These are phyloP conservation scores for Boletus mariae DNA, from an alignment of 1,284 basidiomycete species.

Conservation along the genomic window DNA sequence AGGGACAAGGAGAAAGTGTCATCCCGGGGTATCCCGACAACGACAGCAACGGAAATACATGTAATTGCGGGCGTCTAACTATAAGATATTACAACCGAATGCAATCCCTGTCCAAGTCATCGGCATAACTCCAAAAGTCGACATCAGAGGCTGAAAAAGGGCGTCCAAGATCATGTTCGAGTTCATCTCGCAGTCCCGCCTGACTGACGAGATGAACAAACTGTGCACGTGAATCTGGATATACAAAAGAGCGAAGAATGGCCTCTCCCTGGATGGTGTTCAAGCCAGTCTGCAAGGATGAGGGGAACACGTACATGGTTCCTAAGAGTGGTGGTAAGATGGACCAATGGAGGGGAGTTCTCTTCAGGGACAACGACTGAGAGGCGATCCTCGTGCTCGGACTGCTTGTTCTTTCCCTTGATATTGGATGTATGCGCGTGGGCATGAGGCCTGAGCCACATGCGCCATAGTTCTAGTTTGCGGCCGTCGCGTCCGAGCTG, in stretches of 20 bases:
- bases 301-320: slow-evolving; percentile 49
- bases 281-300: slow-evolving; percentile 2
- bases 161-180: slow-evolving; percentile 35
- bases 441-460: slow-evolving; percentile 48
- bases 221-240: slow-evolving; percentile 65
- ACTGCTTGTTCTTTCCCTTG: slow-evolving; percentile 39
- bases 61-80: too few relatives aligned
- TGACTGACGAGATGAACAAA: slow-evolving; percentile 52
- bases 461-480: slow-evolving; percentile 67
- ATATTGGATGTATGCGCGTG: slow-evolving; percentile 5
- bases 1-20: background rate
- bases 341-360: slow-evolving; percentile 37
- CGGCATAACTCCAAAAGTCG: slow-evolving; percentile 54
- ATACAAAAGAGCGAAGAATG: slow-evolving; percentile 58
- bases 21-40: too few relatives aligned
- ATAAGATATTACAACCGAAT: too few relatives aligned
- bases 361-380: slow-evolving; percentile 4
- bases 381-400: slow-evolving; percentile 25
- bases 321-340: slow-evolving; percentile 49
- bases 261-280: slow-evolving; percentile 43
- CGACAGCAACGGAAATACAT: too few relatives aligned
- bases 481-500: slow-evolving; percentile 58
- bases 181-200: slow-evolving; percentile 42
- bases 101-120: slow-evolving; percentile 8
- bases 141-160: slow-evolving; percentile 35